Base-by-base conservation (phyloP, 1,284 basidiomycete species). In the Cutaneotrichosporon mucoides region DNA sequence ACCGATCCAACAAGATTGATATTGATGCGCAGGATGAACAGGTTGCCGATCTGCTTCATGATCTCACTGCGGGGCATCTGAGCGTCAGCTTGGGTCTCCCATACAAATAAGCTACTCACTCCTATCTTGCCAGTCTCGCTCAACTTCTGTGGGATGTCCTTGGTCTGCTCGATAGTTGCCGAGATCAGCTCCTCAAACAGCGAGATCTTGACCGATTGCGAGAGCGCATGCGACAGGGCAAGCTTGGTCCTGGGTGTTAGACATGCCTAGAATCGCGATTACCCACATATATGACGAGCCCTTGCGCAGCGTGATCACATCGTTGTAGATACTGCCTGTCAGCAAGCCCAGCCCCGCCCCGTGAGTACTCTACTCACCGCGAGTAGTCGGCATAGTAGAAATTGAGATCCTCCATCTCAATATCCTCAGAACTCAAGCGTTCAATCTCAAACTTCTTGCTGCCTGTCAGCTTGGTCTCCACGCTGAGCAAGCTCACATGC, bases 311-410 rank as follows among this genome's bases (percentile, higher is more conserved):
- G 94, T 96, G 65, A 98, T 97, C 49, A 98, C 94, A 77, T 98
- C 94, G 81, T 98, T 97, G 79, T 95, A 98, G 74, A 97, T 97
- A 67, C 92, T 92, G 66, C 7, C 64, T 5, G 53, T 63, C 45
- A 60, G 53, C 43, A 24, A 24, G 24, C 24, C 24, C 24, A 24
- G 24, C 24, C 24, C 24, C 24, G 24, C 24, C 24, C 24, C 24
- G 24, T 40, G n/a, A 33, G 10, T 5, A 15, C 16, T 40, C 10
- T 5, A 37, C 84, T 63, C 74, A 89, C 90, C 91, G 86, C 75
- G 90, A 92, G 75, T 97, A 97, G 75, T 95, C 93, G 13, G 93
- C 93, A 70, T 95, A 93, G 72, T 98, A 98, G 78, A 89, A 97
- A 76, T 96, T 96, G 48, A 98, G 81, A 72, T 98, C 94, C 81